phyloP scores from a whole-genome alignment of 352 stramenopile genomes.

The Pythium apleroticum region DNA sequence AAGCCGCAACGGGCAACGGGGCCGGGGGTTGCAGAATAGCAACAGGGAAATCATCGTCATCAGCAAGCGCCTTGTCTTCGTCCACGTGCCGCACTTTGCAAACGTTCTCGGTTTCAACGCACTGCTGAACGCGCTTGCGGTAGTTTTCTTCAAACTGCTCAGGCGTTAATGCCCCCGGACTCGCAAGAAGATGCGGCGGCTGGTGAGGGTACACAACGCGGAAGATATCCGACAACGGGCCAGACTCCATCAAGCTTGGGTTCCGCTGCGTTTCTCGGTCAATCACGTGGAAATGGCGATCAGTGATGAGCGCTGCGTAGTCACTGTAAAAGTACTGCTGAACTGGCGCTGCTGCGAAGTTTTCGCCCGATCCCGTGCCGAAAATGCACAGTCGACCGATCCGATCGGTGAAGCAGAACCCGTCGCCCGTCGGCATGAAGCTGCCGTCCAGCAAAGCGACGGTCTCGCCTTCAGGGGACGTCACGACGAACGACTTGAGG shows the following conservation, averaged over 20 bases:
- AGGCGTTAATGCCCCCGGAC: constrained; percentile 29
- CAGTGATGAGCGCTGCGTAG: constrained; percentile 87
- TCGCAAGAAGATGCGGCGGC: constrained; percentile 58
- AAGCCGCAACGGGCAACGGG: background rate
- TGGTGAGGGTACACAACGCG: constrained; percentile 72
- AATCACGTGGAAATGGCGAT: constrained; percentile 86
- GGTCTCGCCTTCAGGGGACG: constrained; percentile 34
- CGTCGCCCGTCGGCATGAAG: constrained; percentile 42
- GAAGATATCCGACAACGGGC: constrained; percentile 75
- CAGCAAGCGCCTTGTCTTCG: constrained; percentile 43
- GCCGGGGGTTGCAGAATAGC: constrained; percentile 34
- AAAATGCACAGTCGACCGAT: constrained; percentile 54
- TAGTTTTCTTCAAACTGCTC: constrained; percentile 67
- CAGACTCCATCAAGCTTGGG: constrained; percentile 83
- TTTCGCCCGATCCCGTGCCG: constrained; percentile 42
- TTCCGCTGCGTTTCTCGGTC: constrained; percentile 87
- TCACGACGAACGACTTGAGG: constrained; percentile 35
- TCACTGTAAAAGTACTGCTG: constrained; percentile 90
- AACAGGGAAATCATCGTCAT: constrained; percentile 51
- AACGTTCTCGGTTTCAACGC: constrained; percentile 61
- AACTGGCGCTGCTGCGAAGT: constrained; percentile 31
- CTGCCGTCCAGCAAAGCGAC: constrained; percentile 43
- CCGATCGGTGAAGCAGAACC: constrained; percentile 53
- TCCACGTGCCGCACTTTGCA: constrained; percentile 54
- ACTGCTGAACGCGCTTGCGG: constrained; percentile 60